Evolutionary conservation across 805 yeast species (phyloP).

Genomic region (Vanderwaltozyma tropicalis): DNA sequence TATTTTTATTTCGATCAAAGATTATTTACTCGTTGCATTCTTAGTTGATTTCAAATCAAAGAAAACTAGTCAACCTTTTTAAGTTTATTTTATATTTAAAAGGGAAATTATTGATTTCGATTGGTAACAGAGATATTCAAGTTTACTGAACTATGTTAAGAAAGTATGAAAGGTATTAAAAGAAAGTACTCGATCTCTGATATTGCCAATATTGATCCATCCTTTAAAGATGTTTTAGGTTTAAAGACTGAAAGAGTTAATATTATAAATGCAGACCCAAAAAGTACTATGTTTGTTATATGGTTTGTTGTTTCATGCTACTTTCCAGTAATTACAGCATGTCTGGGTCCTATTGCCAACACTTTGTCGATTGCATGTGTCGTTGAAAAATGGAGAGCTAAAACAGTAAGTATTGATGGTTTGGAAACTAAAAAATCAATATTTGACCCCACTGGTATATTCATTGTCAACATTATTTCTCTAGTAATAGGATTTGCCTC

Average conservation of each 20-base stretch:
- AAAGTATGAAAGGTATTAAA: background rate
- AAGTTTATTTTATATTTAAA: too few species aligned
- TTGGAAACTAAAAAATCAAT: conserved; percentile 7
- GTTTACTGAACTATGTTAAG: background rate
- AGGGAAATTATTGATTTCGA: too few species aligned
- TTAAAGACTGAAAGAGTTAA: conserved; percentile 20
- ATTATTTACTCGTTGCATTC: too few species aligned
- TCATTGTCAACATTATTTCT: conserved; percentile 51
- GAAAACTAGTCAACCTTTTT: too few species aligned
- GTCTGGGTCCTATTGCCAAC: conserved; percentile 70
- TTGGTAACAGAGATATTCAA: background rate
- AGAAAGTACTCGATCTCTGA: conserved; percentile 1
- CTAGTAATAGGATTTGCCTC: conserved; percentile 57
- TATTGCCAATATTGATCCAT: conserved; percentile 2
- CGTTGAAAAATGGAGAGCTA: conserved; percentile 54
- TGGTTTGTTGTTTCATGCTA: conserved; percentile 65
- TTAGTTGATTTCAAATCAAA: too few species aligned
- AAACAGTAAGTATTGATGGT: conserved; percentile 8
- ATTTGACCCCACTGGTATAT: conserved; percentile 34
- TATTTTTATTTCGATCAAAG: too few species aligned
- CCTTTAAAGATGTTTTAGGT: conserved; percentile 9
- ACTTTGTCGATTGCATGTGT: conserved; percentile 63
- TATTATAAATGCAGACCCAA: conserved; percentile 21
- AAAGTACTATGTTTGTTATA: conserved; percentile 14
- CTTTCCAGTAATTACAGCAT: conserved; percentile 67